Evolutionary conservation across 2,329 filamentous ascomycete genomes (phyloP), one percentile per base, ranked within the genome.

Genomic region (Cadophora gregata): DNA sequence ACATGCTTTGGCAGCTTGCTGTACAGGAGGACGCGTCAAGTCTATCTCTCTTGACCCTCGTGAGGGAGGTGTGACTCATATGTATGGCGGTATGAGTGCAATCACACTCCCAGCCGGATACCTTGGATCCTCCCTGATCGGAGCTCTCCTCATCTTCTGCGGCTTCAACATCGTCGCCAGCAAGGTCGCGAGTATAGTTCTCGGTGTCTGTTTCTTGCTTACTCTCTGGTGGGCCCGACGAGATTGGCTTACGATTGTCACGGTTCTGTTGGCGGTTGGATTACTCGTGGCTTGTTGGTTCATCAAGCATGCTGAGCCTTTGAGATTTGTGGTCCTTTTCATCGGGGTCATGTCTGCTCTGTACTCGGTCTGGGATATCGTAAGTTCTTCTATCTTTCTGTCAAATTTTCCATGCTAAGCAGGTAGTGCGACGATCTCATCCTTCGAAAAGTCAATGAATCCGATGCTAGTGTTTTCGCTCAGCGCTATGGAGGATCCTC

Each of bases 291-390:
- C 83, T 0, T 92, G 88, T 75, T 94, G 91, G 91, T 94, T 94
- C 78, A 93, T 94, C 74, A 84, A 85, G 4, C 90, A 93, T 77
- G 91, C 90, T 0, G 87, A 93, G 78, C 85, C 91, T 4, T 78
- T 94, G 77, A 82, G 90, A 67, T 94, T 90, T 75, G 85, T 93
- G 61, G 89, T 92, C 81, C 83, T 94, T 31, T 94, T 94, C 74
- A 93, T 94, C 68, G 91, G 91, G 50, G 91, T 93, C 72, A 93
- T 94, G 91, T 91, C 88, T 7, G 89, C 88, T 1, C 84, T 94
- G 0, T 94, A 94, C 78, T 92, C 89, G 70, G 90, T 92, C 5
- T 94, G 91, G 91, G 91, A 94, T 81, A 94, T 94, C 72, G 84
- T 85, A 74, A 79, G 84, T 75, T 59, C 31, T 14, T 45, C 12